A percentile compares a stretch with the other conserved stretches of the same genome.
These are phyloP conservation scores for Herpetospermum pedunculosum DNA, from an alignment of 306 rosid species.

Conservation along the genomic window DNA sequence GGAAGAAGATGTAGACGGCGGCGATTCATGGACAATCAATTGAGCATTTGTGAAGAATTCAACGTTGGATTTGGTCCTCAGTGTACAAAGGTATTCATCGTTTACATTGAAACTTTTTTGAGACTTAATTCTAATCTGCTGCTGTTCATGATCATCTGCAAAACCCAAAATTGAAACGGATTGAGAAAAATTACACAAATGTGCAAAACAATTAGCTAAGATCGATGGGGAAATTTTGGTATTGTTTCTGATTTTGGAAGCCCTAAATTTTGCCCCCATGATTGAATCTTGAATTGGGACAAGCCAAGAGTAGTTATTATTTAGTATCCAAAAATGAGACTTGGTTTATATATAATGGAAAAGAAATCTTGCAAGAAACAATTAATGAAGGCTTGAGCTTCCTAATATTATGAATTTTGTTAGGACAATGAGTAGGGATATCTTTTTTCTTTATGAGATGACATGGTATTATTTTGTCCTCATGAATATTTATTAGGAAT, in stretches of 20 bases:
- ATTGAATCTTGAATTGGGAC: background rate
- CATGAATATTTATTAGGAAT: background rate
- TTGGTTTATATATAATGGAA: background rate
- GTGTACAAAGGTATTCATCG: slow-evolving; percentile 36
- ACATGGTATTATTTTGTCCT: background rate
- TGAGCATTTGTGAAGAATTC: slow-evolving; percentile 38
- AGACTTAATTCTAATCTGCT: background rate
- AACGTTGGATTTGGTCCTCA: slow-evolving; percentile 40
- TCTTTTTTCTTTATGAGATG: background rate
- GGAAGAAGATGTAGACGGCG: slow-evolving; percentile 13
- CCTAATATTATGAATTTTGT: background rate
- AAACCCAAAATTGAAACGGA: background rate
- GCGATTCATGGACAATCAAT: slow-evolving; percentile 21
- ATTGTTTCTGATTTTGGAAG: slow-evolving; percentile 17
- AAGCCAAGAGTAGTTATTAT: background rate
- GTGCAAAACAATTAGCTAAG: background rate
- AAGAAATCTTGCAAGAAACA: background rate
- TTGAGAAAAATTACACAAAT: background rate
- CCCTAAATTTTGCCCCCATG: slow-evolving; percentile 26
- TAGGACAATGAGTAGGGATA: background rate
- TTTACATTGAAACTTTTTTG: slow-evolving; percentile 24
- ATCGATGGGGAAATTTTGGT: background rate
- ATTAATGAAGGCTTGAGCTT: background rate
- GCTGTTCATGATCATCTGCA: slow-evolving; percentile 30
- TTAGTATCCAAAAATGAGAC: background rate